Evolutionary conservation across 148 eudicot species (phyloP), one percentile per base, ranked within the genome.

Genomic region (Salicornia ramosissima): DNA sequence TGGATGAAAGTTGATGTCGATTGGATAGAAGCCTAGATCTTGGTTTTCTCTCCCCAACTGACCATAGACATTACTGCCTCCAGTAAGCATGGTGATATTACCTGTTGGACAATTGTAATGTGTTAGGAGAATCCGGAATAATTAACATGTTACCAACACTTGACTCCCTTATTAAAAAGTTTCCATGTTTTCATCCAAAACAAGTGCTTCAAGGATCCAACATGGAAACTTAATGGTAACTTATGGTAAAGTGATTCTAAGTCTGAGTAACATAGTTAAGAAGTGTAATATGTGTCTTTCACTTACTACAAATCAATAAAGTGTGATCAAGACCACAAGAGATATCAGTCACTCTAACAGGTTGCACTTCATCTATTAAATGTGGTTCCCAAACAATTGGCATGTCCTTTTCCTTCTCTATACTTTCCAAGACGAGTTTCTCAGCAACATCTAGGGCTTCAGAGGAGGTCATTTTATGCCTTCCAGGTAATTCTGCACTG

Each of bases 281-380:
- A 31, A 43, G 29, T 16, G 26, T 10, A 26, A 30, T 67, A 52
- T 24, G 40, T 3, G 51, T 67, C 0, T 24, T 16, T 60, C 26
- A 77, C 99, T 95, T 85, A 95, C 99, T 47, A 69, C 88, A 83
- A 77, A 91, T 85, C 56, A 86, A 60, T 72, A 91, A 64, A 62
- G 99, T 87, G 75, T 95, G 97, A 74, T 95, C 99, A 25, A 91
- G 88, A 29, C 99, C 99, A 69, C 96, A 91, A 16, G 94, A 86
- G 25, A 89, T 53, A 70, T 91, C 96, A 43, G 68, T 66, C 62
- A 91, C 89, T 66, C 78, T 74, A 55, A 75, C 64, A 39, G 80
- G 83, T 39, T 34, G 40, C 10, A 89, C 75, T 64, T 91, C 96
- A 76, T 86, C 75, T 50, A 91, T 58, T 47, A 83, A 61, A 69